Evolutionary conservation across 1,284 basidiomycete genomes (phyloP), one percentile per base, ranked within the genome.

Genomic region (Cystobasidium pallidum): DNA sequence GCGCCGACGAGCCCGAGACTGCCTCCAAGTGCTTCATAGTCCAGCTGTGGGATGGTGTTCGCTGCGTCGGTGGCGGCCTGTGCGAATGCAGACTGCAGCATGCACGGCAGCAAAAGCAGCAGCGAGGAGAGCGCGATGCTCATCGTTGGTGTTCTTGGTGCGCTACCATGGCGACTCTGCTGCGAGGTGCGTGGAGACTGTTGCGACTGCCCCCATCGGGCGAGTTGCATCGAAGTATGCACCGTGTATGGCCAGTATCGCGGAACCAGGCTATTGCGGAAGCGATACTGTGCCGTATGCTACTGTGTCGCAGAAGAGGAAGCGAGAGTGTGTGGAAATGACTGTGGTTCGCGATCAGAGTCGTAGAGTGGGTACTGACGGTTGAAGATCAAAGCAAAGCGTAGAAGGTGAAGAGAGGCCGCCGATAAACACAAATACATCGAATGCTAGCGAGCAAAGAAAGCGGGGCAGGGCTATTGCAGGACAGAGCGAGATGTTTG

Each of bases 21-120:
- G 75, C 93, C 93, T 90, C 95, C 94, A 74, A 89, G 88, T 78
- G 89, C 85, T 49, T 61, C 57, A 81, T 91, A 95, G 82, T 96
- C 92, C 82, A 96, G 87, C 78, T 87, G 85, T 41, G 92, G 92
- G 57, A 90, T 82, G 24, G 64, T 65, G 24, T 43, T 34, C 41
- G 59, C 24, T 52, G 57, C 49, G 26, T 24, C 28, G 43, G 52
- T 41, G 49, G 52, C 54, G 52, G 63, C 75, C 28, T 65, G 75
- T 43, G 66, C 52, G 54, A 59, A 2, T 34, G 30, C 32, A 19
- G 54, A 59, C 26, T 43, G 62, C 32, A 51, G 15, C 19, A 39
- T 49, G 47, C 62, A 64, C n/a, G 34, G 43, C 45, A 51, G 45
- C 43, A 62, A 32, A 3, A 64, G 61, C 47, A 64, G 62, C 30